Percentiles rank a stretch among this genome's conserved stretches.
These are phyloP conservation scores for Endotrypanum monterogeii DNA, from an alignment of 208 protist species.

Conservation along the genomic window DNA sequence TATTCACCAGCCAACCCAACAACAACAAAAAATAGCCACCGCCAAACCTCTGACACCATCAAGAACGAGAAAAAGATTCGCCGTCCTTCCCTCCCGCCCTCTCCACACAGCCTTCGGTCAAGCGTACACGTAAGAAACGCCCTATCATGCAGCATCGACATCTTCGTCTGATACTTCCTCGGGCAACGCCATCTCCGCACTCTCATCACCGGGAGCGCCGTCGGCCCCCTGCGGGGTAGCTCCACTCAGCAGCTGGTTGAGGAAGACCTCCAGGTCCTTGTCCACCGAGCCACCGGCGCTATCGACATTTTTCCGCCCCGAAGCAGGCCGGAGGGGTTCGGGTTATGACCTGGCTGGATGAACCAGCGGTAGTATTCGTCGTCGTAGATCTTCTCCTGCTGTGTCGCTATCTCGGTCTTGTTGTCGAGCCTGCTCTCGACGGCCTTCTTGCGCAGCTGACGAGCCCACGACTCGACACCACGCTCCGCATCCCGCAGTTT, in stretches of 20 bases:
- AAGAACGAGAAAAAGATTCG: not conserved
- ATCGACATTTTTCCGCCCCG: slow-evolving; percentile 32
- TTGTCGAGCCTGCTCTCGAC: slow-evolving; percentile 67
- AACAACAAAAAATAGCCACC: not conserved
- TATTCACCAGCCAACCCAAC: not conserved
- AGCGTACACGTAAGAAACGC: not conserved
- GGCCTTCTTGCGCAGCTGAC: slow-evolving; percentile 68
- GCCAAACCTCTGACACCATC: not conserved
- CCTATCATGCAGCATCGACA: not conserved
- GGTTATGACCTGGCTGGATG: slow-evolving; percentile 87
- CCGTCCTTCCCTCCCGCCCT: not conserved
- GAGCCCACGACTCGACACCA: slow-evolving; percentile 81
- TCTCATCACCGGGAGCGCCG: not conserved
- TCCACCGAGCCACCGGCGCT: slow-evolving; percentile 31
- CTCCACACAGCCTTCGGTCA: not conserved
- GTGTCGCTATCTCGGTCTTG: slow-evolving; percentile 80
- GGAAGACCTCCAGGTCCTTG: slow-evolving; percentile 65
- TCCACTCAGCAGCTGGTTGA: slow-evolving; percentile 44
- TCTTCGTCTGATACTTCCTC: slow-evolving; percentile 8
- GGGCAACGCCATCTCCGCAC: not conserved
- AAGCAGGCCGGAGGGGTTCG: slow-evolving; percentile 85
- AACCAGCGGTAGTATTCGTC: slow-evolving; percentile 95
- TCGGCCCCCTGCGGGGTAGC: slow-evolving; percentile 1
- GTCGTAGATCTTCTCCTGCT: slow-evolving; percentile 92
- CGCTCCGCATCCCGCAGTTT: slow-evolving; percentile 57